A percentile compares a stretch with the other conserved stretches of the same genome.
Conservation (phyloP, 306 rosid species). For the Purshia tridentata region DNA sequence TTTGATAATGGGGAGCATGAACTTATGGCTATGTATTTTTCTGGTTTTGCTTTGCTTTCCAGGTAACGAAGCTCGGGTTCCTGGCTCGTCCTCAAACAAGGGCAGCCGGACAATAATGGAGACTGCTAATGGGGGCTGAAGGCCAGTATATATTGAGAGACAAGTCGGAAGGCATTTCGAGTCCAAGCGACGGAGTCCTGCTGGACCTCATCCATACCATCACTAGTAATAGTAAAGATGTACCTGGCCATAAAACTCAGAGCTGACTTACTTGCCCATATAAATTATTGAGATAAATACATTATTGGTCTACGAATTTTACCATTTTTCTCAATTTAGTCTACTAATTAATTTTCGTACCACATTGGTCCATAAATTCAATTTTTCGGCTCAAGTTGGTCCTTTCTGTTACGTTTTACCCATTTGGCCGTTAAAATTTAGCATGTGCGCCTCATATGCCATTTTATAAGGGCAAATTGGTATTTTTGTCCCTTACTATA, state of each 20-base stretch:
- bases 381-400: no score
- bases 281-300: no score
- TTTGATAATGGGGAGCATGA: background rate
- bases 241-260: background rate
- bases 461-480: no score
- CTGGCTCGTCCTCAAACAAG: background rate
- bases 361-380: no score
- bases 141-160: slow-evolving; percentile 8
- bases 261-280: background rate
- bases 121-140: slow-evolving; percentile 6
- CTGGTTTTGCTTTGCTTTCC: background rate
- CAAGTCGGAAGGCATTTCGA: background rate
- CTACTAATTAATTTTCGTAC: no score
- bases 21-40: background rate
- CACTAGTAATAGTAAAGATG: no score
- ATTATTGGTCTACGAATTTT: no score
- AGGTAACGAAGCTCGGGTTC: background rate
- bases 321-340: no score
- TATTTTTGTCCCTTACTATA: no score
- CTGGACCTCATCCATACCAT: slow-evolving; percentile 26
- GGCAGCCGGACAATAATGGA: background rate
- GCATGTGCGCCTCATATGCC: no score
- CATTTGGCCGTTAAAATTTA: no score
- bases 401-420: no score
- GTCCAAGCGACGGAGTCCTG: slow-evolving; percentile 10